Conservation (phyloP, 768 basidiomycete genomes). For the Plicaturopsis crispa region DNA sequence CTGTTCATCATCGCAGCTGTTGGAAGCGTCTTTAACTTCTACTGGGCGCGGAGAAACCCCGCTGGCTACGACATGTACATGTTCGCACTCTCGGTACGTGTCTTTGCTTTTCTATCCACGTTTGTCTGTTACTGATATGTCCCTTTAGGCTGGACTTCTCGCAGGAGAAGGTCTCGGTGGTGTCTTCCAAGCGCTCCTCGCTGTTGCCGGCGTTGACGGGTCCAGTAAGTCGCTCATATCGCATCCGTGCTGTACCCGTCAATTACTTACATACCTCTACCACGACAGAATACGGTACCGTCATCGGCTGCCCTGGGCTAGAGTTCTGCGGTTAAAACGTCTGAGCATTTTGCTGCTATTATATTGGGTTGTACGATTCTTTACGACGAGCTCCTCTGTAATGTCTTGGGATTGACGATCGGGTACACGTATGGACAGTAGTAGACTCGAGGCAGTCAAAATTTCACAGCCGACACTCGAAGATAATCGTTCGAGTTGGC, state of each 20-base stretch:
- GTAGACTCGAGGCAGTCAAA: no score
- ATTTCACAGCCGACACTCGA: no score
- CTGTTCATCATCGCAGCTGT: conserved; percentile 18
- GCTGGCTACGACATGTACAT: conserved; percentile 46
- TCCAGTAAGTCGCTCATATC: conserved; percentile 36
- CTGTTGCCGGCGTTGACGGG: conserved; percentile 44
- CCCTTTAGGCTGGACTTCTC: conserved; percentile 34
- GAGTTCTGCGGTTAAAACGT: conserved; percentile 47
- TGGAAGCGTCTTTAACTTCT: conserved; percentile 37
- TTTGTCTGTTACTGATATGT: no score
- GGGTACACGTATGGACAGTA: no score
- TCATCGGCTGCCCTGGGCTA: conserved; percentile 44
- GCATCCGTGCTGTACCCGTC: neutral
- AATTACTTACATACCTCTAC: neutral
- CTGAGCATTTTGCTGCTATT: no score
- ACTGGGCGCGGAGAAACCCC: conserved; percentile 41
- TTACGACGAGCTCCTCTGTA: no score
- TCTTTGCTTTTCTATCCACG: no score
- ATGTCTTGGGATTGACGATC: no score
- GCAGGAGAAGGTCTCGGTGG: conserved; percentile 58
- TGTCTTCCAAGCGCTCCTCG: conserved; percentile 50
- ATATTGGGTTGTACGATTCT: no score
- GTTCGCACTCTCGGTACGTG: conserved; percentile 41
- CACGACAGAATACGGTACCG: conserved; percentile 34
- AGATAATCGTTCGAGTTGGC: no score